Percentiles rank a stretch among this genome's conserved stretches.
Conservation (phyloP, 1,284 basidiomycete species). For the Inonotus hispidus region DNA sequence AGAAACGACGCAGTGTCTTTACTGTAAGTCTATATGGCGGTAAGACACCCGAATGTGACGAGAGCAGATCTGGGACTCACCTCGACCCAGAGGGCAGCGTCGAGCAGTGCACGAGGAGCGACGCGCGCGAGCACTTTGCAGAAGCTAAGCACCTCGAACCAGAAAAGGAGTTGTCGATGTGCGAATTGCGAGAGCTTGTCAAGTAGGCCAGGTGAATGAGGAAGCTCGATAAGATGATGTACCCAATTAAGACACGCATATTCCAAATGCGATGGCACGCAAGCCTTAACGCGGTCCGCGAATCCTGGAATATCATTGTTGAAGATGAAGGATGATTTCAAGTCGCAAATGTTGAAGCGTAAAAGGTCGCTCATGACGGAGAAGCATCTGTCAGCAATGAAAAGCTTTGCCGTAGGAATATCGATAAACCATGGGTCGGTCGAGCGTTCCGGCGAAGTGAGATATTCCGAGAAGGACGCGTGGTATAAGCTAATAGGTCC, state of each 20-base stretch:
- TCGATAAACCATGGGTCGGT: neutral
- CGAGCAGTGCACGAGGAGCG: neutral
- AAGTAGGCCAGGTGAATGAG: neutral
- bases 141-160: constrained; percentile 22
- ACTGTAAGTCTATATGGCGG: neutral
- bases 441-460: neutral
- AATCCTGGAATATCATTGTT: neutral
- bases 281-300: neutral
- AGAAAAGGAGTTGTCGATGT: constrained; percentile 10
- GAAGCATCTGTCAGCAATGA: neutral
- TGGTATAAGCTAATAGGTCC: neutral
- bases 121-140: constrained; percentile 5
- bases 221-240: neutral
- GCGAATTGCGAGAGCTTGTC: constrained; percentile 18
- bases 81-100: neutral
- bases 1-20: neutral
- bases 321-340: neutral
- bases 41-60: neutral
- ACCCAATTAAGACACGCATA: constrained; percentile 9
- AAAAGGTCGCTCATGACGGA: neutral
- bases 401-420: neutral
- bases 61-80: neutral
- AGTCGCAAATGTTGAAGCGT: constrained; percentile 7
- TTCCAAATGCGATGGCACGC: neutral
- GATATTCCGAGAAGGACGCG: neutral